These are phyloP conservation scores for Chlamydomonas sp. DNA, from an alignment of 139 green algal species.

Conservation along the genomic window DNA sequence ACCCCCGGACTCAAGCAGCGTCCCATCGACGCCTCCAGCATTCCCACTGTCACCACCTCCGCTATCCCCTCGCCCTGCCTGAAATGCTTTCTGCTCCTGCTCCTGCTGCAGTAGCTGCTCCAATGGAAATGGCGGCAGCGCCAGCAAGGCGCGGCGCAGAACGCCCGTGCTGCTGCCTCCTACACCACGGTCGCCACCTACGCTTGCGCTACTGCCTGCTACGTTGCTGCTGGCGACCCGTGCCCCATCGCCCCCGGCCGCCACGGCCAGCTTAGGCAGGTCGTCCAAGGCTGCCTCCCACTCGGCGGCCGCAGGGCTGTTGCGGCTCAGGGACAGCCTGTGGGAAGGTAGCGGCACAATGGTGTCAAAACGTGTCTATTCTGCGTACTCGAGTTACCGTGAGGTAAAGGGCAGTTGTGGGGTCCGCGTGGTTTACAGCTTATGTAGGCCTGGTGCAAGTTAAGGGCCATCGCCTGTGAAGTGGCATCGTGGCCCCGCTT, in stretches of 20 bases:
- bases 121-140: constrained; percentile 42
- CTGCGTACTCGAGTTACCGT: too few species aligned
- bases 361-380: too few species aligned
- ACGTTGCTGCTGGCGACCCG: not conserved
- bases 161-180: constrained; percentile 1
- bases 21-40: too few species aligned
- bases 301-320: not conserved
- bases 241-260: not conserved
- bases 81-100: not conserved
- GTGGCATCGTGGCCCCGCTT: too few species aligned
- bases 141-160: constrained; percentile 9
- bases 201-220: too few species aligned
- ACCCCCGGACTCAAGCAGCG: too few species aligned
- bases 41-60: not conserved
- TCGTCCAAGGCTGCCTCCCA: constrained; percentile 41
- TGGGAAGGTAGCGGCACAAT: too few species aligned
- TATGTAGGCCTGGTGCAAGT: too few species aligned
- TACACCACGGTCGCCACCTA: too few species aligned
- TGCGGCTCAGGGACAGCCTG: not conserved
- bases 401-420: too few species aligned
- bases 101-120: not conserved
- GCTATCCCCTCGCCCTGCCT: not conserved
- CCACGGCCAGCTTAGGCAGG: constrained; percentile 25
- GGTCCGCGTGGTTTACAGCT: too few species aligned
- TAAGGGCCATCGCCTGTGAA: too few species aligned